Evolutionary conservation across 495 filamentous ascomycete genomes (phyloP).

Genomic region (Neurospora sp.): DNA sequence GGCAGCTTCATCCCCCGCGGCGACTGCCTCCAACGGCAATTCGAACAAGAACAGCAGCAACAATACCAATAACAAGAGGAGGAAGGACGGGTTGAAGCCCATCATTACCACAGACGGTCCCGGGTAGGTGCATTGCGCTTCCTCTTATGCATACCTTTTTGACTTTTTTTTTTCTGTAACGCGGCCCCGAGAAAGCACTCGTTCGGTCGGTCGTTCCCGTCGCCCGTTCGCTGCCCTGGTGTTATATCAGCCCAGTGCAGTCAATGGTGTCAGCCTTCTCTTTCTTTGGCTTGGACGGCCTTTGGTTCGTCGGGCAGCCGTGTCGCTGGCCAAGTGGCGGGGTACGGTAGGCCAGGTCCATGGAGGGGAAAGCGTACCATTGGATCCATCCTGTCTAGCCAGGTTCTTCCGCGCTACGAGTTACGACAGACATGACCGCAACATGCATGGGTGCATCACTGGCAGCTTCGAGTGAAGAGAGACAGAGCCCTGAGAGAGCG

Average conservation of each 20-base stretch:
- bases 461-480: neutral
- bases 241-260: neutral
- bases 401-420: neutral
- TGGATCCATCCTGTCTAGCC: neutral
- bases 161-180: neutral
- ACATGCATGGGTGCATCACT: neutral
- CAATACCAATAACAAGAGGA: conserved; percentile 67
- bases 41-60: conserved; percentile 33
- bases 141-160: conserved; percentile 7
- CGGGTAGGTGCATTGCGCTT: conserved; percentile 30
- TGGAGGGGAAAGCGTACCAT: conserved; percentile 11
- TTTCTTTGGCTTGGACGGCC: neutral
- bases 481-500: neutral
- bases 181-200: conserved; percentile 16
- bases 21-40: conserved; percentile 22
- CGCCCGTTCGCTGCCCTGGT: conserved; percentile 11
- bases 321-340: conserved; percentile 19
- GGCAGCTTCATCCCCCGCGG: conserved; percentile 12
- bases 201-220: conserved; percentile 21
- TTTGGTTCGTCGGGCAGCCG: conserved; percentile 2
- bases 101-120: conserved; percentile 75
- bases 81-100: conserved; percentile 80
- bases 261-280: neutral
- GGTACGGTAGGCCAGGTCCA: conserved; percentile 14
- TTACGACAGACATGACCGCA: neutral